phyloP scores from a whole-genome alignment of 768 basidiomycete genomes.

The Lepiota brunneoincarnata region DNA sequence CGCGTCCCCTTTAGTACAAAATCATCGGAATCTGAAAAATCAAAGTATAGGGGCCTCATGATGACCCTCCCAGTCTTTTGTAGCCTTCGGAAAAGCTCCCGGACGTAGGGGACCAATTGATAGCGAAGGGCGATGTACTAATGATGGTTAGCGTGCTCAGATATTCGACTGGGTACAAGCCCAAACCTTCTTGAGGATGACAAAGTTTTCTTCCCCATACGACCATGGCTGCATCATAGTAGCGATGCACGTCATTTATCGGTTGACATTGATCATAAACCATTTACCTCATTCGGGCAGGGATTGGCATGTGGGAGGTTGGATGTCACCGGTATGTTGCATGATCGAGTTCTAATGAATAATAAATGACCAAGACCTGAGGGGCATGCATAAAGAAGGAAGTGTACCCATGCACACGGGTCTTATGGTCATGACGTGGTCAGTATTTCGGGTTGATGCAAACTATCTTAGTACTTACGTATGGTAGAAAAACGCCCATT shows the following conservation, averaged over 20 bases:
- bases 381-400: neutral
- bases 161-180: neutral
- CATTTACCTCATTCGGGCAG: conserved; percentile 31
- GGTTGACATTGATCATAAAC: neutral
- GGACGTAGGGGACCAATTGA: conserved; percentile 30
- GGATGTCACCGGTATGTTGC: conserved; percentile 21
- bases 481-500: conserved; percentile 36
- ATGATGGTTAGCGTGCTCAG: neutral
- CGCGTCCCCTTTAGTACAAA: conserved; percentile 24
- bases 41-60: conserved; percentile 30
- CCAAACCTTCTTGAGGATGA: conserved; percentile 30
- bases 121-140: conserved; percentile 37
- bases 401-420: conserved; percentile 9
- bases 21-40: conserved; percentile 28
- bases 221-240: conserved; percentile 29
- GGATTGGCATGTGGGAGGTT: conserved; percentile 26
- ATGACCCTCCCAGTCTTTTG: conserved; percentile 28
- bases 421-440: neutral
- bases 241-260: neutral
- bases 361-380: neutral
- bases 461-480: conserved; percentile 18
- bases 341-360: conserved; percentile 22
- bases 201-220: conserved; percentile 32
- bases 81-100: conserved; percentile 27
- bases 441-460: too few relatives aligned